Evolutionary conservation across 2,329 filamentous ascomycete species (phyloP).

Genomic region (Biscogniauxia mediterranea): DNA sequence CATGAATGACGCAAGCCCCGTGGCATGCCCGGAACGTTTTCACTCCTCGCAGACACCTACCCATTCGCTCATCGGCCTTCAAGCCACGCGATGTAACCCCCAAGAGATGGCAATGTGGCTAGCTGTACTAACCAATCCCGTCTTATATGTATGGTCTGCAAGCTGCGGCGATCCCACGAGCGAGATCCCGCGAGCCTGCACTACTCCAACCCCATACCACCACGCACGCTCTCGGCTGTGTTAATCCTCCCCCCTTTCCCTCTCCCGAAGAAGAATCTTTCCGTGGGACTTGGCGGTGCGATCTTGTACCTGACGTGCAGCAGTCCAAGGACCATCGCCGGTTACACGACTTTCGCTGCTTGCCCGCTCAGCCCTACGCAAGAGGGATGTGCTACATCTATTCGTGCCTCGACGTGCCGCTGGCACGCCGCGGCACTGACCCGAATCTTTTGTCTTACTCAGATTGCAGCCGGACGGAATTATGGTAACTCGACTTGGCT

Average conservation of each 20-base stretch:
- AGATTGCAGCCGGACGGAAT: constrained; percentile 4
- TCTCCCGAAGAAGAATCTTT: not conserved
- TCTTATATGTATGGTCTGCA: not conserved
- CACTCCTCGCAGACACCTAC: constrained; percentile 20
- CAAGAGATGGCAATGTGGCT: constrained; percentile 6
- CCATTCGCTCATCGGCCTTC: constrained; percentile 7
- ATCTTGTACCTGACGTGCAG: constrained; percentile 20
- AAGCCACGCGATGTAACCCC: constrained; percentile 20
- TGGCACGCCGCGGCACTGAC: constrained; percentile 9
- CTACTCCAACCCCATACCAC: not conserved
- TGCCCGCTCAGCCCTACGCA: constrained; percentile 23
- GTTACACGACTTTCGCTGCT: constrained; percentile 22
- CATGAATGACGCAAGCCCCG: not conserved
- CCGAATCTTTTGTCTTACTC: constrained; percentile 17
- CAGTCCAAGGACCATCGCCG: constrained; percentile 6
- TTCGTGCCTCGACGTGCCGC: constrained; percentile 6
- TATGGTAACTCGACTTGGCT: not conserved
- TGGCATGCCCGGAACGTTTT: constrained; percentile 15
- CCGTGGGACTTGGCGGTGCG: not conserved
- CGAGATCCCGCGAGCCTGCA: not conserved
- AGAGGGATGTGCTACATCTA: constrained; percentile 15
- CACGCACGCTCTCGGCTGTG: not conserved
- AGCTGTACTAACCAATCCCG: not conserved
- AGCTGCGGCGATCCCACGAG: not conserved
- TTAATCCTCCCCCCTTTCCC: not conserved